A percentile compares a stretch with the other conserved stretches of the same genome.
These are phyloP conservation scores for Oropetium thomaeum DNA, from an alignment of 176 grass and related monocot species.

Conservation along the genomic window DNA sequence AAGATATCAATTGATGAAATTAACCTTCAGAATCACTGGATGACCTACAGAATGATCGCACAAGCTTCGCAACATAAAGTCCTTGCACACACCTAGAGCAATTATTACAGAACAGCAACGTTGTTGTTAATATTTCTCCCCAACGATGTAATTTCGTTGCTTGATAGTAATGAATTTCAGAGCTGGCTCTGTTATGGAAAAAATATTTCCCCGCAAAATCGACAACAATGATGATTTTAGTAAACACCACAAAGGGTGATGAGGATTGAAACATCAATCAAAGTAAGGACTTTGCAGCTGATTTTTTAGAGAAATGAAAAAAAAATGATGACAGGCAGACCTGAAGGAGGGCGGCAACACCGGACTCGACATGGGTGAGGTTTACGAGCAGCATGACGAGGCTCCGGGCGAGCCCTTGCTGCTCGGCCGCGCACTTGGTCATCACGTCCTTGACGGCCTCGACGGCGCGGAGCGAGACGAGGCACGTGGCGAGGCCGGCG, in stretches of 20 bases:
- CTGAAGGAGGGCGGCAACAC: slow-evolving; percentile 63
- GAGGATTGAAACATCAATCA: not conserved
- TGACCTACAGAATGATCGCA: slow-evolving; percentile 84
- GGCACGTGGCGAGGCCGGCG: slow-evolving; percentile 42
- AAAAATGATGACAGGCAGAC: not conserved
- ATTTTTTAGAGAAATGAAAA: not conserved
- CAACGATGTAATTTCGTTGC: too few relatives aligned
- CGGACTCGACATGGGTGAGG: slow-evolving; percentile 78
- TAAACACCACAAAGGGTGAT: not conserved
- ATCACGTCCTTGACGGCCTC: slow-evolving; percentile 65
- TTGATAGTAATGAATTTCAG: too few relatives aligned
- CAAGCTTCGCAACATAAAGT: slow-evolving; percentile 79
- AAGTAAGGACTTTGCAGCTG: not conserved
- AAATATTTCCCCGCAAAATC: too few relatives aligned
- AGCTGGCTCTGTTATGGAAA: too few relatives aligned
- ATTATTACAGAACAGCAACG: not conserved
- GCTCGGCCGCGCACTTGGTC: slow-evolving; percentile 40
- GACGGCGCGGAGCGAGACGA: slow-evolving; percentile 51
- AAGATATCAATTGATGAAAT: slow-evolving; percentile 19
- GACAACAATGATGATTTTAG: not conserved
- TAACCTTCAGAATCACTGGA: slow-evolving; percentile 65
- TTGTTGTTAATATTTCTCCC: not conserved
- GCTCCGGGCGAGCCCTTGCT: slow-evolving; percentile 45
- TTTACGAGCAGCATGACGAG: slow-evolving; percentile 93
- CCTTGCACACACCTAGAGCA: too few relatives aligned